Evolutionary conservation across 495 filamentous ascomycete species (phyloP), one percentile per base, ranked within the genome.

Genomic region (Astrocystis sublimbata): DNA sequence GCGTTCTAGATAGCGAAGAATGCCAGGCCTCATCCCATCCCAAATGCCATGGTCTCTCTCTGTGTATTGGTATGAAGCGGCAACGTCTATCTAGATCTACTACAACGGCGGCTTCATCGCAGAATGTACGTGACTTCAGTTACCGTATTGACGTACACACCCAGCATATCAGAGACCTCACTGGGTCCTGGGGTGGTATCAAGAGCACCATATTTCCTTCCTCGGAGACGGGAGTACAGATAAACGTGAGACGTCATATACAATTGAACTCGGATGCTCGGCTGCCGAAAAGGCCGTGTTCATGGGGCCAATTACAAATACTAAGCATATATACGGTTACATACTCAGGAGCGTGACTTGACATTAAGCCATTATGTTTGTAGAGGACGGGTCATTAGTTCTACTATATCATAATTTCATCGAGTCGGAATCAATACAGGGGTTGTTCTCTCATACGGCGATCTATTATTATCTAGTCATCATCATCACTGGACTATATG

Each of bases 401-500:
- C n/a, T n/a, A n/a, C n/a, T n/a, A n/a, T n/a, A n/a, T n/a, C n/a
- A n/a, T n/a, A n/a, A n/a, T n/a, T 45, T 8, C 43, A 46, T 15
- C 5, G 10, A 13, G 31, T 50, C 15, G 28, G 24, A 21, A 10
- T 21, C 10, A 23, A 31, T 8, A 9, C 28, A 49, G 6, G 13
- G 19, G 4, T 21, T 53, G 19, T 13, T 51, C 26, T 42, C 36
- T 42, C 36, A 8, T 50, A 53, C 30, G 2, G 40, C 42, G 13
- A 56, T 62, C 41, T 38, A 55, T 56, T 62, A 42, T 33, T 49
- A 19, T 52, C 15, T 52, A 31, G 33, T 61, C 36, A 30, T 51
- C 30, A 53, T 61, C 46, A 53, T 61, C 58, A 55, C 28, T 55
- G 45, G 46, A 47, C 36, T 35, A 61, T 50, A 46, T 61, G 8